Base-by-base conservation (phyloP, 2,329 filamentous ascomycete genomes). In the Sclerotinia trifoliorum region DNA sequence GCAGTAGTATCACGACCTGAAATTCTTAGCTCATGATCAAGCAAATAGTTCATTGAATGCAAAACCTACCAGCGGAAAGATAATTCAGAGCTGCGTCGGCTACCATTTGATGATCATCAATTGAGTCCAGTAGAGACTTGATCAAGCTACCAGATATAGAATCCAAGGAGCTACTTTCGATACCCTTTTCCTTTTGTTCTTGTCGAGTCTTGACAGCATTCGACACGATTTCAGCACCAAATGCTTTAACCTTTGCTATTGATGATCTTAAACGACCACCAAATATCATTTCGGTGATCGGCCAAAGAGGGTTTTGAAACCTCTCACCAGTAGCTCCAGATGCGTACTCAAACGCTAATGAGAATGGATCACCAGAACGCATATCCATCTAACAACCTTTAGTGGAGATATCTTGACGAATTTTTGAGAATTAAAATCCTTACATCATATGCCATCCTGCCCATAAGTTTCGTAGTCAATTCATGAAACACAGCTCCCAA, bases 41-140 rank as follows among this genome's bases (percentile, higher is more conserved):
- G 29, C 26, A 49, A 26, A 57, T 5, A 29, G 1, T 32, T 42
- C 29, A 21, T 55, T 7, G 17, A 19, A 29, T n/a, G 32, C 3
- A 19, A 54, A 24, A 67, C 70, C 32, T 71, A 78, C 80, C 85
- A 0, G 88, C 88, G 0, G 86, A 89, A 13, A 90, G 83, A 73
- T 88, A 90, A 72, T 89, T 90, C 17, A 90, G 79, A 0, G 87
- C 88, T 3, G 88, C 84, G 75, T 90, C 87, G 11, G 87, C 85
- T 8, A 89, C 86, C 29, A 85, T 78, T n/a, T 82, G 75, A 39
- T 84, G 81, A 67, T 88, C 81, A 0, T 80, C 80, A 46, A 90
- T 83, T 1, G 83, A 79, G 60, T 87, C 84, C 0, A 90, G 80
- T 0, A 90, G 77, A 0, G 86, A 87, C 65, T 88, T 83, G 67